These are phyloP conservation scores for Syzygium aqueum DNA, from an alignment of 345 rosid genomes.

Conservation along the genomic window DNA sequence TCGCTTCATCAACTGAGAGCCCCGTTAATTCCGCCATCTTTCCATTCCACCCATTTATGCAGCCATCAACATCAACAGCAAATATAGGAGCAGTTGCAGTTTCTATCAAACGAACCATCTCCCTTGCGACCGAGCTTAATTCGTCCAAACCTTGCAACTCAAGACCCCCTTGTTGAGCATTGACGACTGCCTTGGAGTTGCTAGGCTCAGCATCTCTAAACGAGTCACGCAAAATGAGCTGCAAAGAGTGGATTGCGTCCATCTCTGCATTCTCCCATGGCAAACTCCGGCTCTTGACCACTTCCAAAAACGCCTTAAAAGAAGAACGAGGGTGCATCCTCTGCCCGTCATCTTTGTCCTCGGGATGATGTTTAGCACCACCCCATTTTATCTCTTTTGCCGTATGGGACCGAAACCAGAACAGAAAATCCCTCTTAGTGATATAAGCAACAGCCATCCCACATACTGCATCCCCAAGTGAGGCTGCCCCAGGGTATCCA, in stretches of 20 bases:
- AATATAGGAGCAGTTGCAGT: slow-evolving; percentile 97
- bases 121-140: slow-evolving; percentile 94
- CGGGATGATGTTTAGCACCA: slow-evolving; percentile 98
- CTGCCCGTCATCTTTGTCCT: slow-evolving; percentile 92
- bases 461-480: slow-evolving; percentile 91
- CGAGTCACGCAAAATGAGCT: slow-evolving; percentile 89
- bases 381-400: slow-evolving; percentile 99
- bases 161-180: slow-evolving; percentile 40
- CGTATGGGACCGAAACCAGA: slow-evolving; percentile 97
- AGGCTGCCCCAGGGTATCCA: slow-evolving; percentile 74
- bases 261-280: slow-evolving; percentile 97
- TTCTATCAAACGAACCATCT: slow-evolving; percentile 97
- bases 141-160: slow-evolving; percentile 80
- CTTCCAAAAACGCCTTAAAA: slow-evolving; percentile 95
- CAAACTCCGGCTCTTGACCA: slow-evolving; percentile 88
- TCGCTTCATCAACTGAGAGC: slow-evolving; percentile 85
- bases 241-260: slow-evolving; percentile 99
- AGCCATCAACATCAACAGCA: slow-evolving; percentile 80
- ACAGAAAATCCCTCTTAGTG: slow-evolving; percentile 70
- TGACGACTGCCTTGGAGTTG: slow-evolving; percentile 57
- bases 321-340: slow-evolving; percentile 98
- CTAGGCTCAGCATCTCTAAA: slow-evolving; percentile 67
- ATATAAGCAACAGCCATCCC: slow-evolving; percentile 99
- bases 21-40: slow-evolving; percentile 89
- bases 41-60: slow-evolving; percentile 93